Conservation (phyloP, 371 early-diverging fungal species). For the Mucor lusitanicus region DNA sequence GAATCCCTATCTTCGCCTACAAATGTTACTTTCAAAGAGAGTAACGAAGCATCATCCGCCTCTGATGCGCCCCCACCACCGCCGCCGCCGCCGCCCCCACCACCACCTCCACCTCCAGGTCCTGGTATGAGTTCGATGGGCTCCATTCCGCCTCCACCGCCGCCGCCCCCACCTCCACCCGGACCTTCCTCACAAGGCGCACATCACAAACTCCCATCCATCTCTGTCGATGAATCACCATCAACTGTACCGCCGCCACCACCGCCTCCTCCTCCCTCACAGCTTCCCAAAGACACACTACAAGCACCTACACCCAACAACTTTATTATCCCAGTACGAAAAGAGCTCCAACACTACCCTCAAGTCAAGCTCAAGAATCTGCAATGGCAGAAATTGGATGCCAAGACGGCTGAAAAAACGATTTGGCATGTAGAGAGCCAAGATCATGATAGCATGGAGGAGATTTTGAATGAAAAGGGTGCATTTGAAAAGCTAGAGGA, state of each 20-base stretch:
- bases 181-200: slow-evolving; percentile 7
- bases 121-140: background rate
- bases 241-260: slow-evolving; percentile 6
- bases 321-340: slow-evolving; percentile 22
- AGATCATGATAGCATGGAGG: slow-evolving; percentile 35
- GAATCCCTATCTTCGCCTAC: background rate
- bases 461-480: slow-evolving; percentile 26
- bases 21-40: background rate
- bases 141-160: background rate
- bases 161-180: slow-evolving; percentile 22
- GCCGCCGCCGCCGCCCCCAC: slow-evolving; percentile 11
- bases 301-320: background rate
- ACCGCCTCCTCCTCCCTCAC: background rate
- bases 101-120: background rate
- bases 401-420: slow-evolving; percentile 31
- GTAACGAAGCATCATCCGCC: background rate
- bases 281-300: background rate
- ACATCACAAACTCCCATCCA: background rate
- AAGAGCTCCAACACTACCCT: slow-evolving; percentile 44
- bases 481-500: slow-evolving; percentile 41
- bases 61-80: slow-evolving; percentile 15
- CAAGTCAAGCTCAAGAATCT: slow-evolving; percentile 44
- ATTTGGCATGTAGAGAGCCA: slow-evolving; percentile 31
- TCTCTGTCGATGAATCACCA: background rate
- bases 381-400: slow-evolving; percentile 51